phyloP scores from a whole-genome alignment of 164 flowering plant species.

The Kingdonia uniflora region DNA sequence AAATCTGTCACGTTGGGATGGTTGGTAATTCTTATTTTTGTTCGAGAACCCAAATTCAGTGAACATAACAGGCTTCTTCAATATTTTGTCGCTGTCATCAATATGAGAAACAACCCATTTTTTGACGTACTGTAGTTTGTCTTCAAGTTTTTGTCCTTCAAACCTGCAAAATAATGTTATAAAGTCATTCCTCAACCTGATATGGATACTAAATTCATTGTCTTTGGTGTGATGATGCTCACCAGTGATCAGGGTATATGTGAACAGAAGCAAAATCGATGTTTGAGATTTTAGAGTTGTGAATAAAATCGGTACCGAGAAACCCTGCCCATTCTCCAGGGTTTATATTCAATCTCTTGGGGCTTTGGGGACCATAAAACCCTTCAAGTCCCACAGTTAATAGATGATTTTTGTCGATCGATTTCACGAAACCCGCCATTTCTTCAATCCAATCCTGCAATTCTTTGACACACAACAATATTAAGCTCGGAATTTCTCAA shows the following conservation, averaged over 20 bases:
- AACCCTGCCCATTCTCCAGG: conserved; percentile 67
- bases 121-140: conserved; percentile 41
- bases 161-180: conserved; percentile 32
- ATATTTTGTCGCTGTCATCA: conserved; percentile 65
- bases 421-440: conserved; percentile 73
- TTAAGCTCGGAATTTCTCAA: conserved; percentile 5
- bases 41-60: conserved; percentile 73
- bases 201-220: not conserved
- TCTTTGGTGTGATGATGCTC: conserved; percentile 13
- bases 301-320: conserved; percentile 77
- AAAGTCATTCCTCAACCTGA: not conserved
- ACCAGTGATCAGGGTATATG: conserved; percentile 88
- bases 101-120: conserved; percentile 75
- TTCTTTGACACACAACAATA: conserved; percentile 10
- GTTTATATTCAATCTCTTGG: conserved; percentile 46
- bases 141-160: conserved; percentile 29
- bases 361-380: conserved; percentile 69
- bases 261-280: conserved; percentile 89
- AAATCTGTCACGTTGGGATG: conserved; percentile 48
- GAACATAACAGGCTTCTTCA: conserved; percentile 72
- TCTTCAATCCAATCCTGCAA: conserved; percentile 90
- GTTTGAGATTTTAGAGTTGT: conserved; percentile 44
- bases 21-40: conserved; percentile 41
- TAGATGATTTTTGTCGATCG: conserved; percentile 74
- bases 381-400: conserved; percentile 85